Conservation (phyloP, 805 yeast genomes). For the Kuraishia borneana region DNA sequence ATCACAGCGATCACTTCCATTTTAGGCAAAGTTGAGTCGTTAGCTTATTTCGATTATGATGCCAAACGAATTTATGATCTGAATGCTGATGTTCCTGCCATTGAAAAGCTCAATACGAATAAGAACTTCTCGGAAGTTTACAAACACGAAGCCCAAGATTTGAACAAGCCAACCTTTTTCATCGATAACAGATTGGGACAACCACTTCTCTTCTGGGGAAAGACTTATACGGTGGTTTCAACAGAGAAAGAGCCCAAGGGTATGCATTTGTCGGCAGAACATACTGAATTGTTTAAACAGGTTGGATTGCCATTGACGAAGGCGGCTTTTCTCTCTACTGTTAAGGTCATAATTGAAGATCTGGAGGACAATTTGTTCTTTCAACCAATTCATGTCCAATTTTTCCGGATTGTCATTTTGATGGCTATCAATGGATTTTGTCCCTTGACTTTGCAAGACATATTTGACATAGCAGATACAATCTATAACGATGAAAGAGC, state of each 20-base stretch:
- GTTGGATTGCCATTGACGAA: constrained; percentile 37
- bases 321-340: constrained; percentile 46
- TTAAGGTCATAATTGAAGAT: constrained; percentile 46
- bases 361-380: constrained; percentile 61
- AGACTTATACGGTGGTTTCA: constrained; percentile 34
- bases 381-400: constrained; percentile 51
- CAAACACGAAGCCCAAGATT: constrained; percentile 37
- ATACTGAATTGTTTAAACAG: constrained; percentile 24
- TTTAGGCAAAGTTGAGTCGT: constrained; percentile 29
- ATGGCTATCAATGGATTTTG: constrained; percentile 35
- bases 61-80: constrained; percentile 30
- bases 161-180: constrained; percentile 34
- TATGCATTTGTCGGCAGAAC: constrained; percentile 26
- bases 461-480: constrained; percentile 36
- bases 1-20: constrained; percentile 49
- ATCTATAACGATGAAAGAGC: constrained; percentile 61
- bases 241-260: constrained; percentile 12
- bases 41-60: constrained; percentile 38
- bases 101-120: constrained; percentile 24
- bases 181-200: constrained; percentile 43
- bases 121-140: constrained; percentile 18
- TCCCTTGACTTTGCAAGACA: constrained; percentile 22
- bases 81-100: constrained; percentile 19
- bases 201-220: constrained; percentile 77
- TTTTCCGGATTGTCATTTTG: constrained; percentile 37